These are phyloP conservation scores for Ophidiomyces ophidiicola DNA, from an alignment of 2,329 filamentous ascomycete genomes.

Conservation along the genomic window DNA sequence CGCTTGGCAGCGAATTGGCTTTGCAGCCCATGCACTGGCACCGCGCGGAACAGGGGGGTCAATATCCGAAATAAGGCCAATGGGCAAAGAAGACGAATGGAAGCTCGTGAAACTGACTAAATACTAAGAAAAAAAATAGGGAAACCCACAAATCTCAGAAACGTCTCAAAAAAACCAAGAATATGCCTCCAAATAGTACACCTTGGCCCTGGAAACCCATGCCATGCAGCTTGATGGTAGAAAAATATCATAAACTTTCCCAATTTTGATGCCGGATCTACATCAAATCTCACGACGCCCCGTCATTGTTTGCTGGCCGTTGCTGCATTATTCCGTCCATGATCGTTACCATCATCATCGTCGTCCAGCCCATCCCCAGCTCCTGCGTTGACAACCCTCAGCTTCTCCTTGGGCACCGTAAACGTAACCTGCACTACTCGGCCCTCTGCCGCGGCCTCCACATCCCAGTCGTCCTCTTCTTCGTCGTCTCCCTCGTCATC, in stretches of 20 bases:
- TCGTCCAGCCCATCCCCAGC: conserved; percentile 25
- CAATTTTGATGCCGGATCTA: not conserved
- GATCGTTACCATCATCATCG: conserved; percentile 11
- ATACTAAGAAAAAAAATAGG: not conserved
- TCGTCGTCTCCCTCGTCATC: no score
- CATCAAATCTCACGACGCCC: not conserved
- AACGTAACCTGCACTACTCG: conserved; percentile 76
- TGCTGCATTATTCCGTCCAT: no score
- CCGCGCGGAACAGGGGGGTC: not conserved
- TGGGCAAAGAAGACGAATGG: not conserved
- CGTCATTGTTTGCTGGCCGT: conserved; percentile 3
- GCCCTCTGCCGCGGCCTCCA: conserved; percentile 59
- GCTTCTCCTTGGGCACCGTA: conserved; percentile 73
- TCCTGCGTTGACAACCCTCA: conserved; percentile 78
- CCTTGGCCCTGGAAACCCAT: not conserved
- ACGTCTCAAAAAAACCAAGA: not conserved
- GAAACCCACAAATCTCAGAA: not conserved
- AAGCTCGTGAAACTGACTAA: not conserved
- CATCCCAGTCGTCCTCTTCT: conserved; percentile 56
- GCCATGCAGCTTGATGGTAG: conserved; percentile 5
- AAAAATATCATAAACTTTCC: not conserved
- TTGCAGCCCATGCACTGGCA: no score
- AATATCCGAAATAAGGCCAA: not conserved
- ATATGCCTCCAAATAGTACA: conserved; percentile 8
- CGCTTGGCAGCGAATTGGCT: no score